phyloP scores from a whole-genome alignment of 257 asterid species.

The Echium plantagineum region DNA sequence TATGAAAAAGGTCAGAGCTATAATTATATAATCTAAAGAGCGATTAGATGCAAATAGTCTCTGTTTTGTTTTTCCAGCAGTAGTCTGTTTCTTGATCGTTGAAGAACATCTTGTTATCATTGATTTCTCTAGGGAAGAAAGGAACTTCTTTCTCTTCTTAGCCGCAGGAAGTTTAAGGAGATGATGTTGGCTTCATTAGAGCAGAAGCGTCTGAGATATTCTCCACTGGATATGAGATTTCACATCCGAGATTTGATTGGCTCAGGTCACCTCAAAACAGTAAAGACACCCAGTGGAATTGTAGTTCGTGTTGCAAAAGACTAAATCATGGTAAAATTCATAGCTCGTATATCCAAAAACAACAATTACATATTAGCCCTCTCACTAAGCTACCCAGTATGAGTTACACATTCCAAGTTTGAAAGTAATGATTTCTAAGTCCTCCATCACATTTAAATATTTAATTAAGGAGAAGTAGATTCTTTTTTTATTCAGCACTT shows the following conservation, averaged over 20 bases:
- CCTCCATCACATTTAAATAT: too few species aligned
- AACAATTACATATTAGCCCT: background rate
- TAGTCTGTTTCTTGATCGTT: background rate
- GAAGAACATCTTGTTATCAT: background rate
- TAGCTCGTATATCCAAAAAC: background rate
- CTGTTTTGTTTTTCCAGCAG: background rate
- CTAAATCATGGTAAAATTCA: slow-evolving; percentile 19
- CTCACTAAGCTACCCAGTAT: too few species aligned
- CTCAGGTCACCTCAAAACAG: slow-evolving; percentile 74
- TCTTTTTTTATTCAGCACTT: too few species aligned
- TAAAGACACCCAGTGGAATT: slow-evolving; percentile 65
- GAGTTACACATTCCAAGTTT: too few species aligned
- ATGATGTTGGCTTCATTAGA: slow-evolving; percentile 71
- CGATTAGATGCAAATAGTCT: too few species aligned
- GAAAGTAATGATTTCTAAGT: too few species aligned
- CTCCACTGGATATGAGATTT: slow-evolving; percentile 88
- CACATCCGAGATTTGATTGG: slow-evolving; percentile 87
- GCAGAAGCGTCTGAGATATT: slow-evolving; percentile 60
- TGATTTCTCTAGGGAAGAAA: slow-evolving; percentile 60
- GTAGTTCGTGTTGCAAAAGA: slow-evolving; percentile 63
- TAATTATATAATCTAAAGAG: too few species aligned
- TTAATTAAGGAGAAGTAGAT: too few species aligned
- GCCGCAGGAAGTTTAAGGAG: slow-evolving; percentile 70
- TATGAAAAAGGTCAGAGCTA: background rate
- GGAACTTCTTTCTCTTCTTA: slow-evolving; percentile 80